Evolutionary conservation across 257 asterid genomes (phyloP), one percentile per base, ranked within the genome.

Genomic region (Solanum piurae): DNA sequence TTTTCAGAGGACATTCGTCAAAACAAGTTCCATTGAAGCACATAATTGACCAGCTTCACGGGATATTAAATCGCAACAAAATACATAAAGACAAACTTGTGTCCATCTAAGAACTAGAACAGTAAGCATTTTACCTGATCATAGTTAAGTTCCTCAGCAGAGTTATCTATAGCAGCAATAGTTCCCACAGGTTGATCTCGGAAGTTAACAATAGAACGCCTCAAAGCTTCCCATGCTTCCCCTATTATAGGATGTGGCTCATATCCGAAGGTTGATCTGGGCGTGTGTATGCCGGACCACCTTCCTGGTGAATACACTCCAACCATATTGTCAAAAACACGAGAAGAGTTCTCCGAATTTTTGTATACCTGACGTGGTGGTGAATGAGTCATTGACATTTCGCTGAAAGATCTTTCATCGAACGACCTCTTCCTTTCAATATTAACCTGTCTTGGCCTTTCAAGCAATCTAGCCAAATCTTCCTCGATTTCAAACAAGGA

Each of bases 211-310:
- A 92, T 87, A 0, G 99, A 95, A 4, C 93, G 92, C 87, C 95
- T 95, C 95, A 96, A 92, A 68, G 98, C 91, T 33, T 88, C 95
- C 99, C 99, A 95, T 4, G 99, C 99, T 89, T 96, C 99, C 1
- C 96, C 91, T 80, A 96, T 93, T 5, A 94, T 86, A 21, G 98
- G 98, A 58, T 96, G 98, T 1, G 95, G 86, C 92, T 96, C 98
- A 73, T 92, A 93, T 77, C 94, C 89, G 73, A 55, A 85, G 84
- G 86, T 88, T 14, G 99, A 96, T 58, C 98, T 92, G 9, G 98
- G 98, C 4, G 97, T 93, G 91, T 95, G 90, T 29, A 93, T 83
- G n/a, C 94, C 94, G 10, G 98, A 95, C 90, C 93, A 89, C 55
- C 92, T 94, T n/a, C 92, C 94, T 1, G 96, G 93, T 21, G 98